phyloP scores from a whole-genome alignment of 148 eudicot genomes.

The Fagopyrum tataricum region DNA sequence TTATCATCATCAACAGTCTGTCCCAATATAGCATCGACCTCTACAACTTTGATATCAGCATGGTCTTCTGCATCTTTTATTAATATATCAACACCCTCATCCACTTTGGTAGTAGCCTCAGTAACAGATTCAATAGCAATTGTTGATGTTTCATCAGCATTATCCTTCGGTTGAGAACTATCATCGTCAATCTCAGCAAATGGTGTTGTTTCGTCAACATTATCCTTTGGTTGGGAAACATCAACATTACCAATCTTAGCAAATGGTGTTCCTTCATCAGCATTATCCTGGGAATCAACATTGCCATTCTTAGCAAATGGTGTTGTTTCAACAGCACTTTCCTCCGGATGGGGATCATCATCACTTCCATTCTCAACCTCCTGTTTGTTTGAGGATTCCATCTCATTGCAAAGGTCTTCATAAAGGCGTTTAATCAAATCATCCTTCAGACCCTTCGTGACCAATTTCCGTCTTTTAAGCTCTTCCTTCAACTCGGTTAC shows the following conservation, averaged over 20 bases:
- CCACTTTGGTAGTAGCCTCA: background rate
- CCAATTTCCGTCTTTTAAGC: conserved; percentile 73
- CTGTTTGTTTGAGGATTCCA: conserved; percentile 23
- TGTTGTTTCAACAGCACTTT: background rate
- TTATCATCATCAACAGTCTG: conserved; percentile 21
- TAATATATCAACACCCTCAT: conserved; percentile 3
- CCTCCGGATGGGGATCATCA: conserved; percentile 12
- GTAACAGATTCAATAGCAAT: conserved; percentile 18
- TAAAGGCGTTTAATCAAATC: conserved; percentile 63
- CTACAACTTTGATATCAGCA: background rate
- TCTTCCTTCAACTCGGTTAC: conserved; percentile 91
- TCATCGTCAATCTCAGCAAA: conserved; percentile 5
- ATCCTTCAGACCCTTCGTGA: conserved; percentile 71
- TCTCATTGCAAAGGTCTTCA: conserved; percentile 58
- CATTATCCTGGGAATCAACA: no score
- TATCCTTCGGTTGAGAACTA: background rate
- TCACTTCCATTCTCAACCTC: conserved; percentile 22
- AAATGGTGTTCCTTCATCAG: conserved; percentile 8
- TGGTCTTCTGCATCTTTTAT: conserved; percentile 2
- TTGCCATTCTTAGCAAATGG: background rate
- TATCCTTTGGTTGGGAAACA: background rate
- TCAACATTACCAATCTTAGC: conserved; percentile 4
- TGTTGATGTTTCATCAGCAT: conserved; percentile 7
- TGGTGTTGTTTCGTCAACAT: conserved; percentile 6
- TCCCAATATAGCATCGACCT: background rate